A percentile compares a stretch with the other conserved stretches of the same genome.
phyloP scores from a whole-genome alignment of 2,329 filamentous ascomycete species.

The Fusarium sulawesiense region DNA sequence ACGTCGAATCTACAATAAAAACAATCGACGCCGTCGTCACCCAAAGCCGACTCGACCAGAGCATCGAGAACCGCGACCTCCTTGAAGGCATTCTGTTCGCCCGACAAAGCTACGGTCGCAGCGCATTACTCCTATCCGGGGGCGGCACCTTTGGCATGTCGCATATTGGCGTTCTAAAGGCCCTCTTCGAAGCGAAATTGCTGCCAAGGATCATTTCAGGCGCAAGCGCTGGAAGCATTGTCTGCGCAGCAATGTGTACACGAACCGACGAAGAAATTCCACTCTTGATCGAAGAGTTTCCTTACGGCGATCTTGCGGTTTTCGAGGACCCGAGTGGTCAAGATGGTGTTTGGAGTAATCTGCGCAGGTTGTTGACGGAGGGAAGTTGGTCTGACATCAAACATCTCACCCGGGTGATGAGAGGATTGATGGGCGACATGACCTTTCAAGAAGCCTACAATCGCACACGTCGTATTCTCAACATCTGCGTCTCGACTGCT shows the following conservation, averaged over 20 bases:
- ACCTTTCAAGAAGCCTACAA: constrained; percentile 98
- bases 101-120: constrained; percentile 85
- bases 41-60: constrained; percentile 63
- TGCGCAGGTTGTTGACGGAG: constrained; percentile 80
- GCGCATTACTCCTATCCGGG: constrained; percentile 83
- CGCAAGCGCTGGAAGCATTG: constrained; percentile 87
- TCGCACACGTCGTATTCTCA: constrained; percentile 89
- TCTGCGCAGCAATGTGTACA: constrained; percentile 82
- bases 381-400: constrained; percentile 87
- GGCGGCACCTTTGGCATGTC: constrained; percentile 93
- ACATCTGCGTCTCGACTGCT: constrained; percentile 91
- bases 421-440: constrained; percentile 82
- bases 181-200: constrained; percentile 78
- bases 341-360: constrained; percentile 74
- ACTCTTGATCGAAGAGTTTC: constrained; percentile 74
- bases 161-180: constrained; percentile 88
- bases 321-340: constrained; percentile 73
- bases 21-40: constrained; percentile 80
- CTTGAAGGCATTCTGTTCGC: constrained; percentile 77
- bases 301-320: constrained; percentile 82
- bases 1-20: constrained; percentile 81
- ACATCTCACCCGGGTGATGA: constrained; percentile 85
- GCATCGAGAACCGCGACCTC: constrained; percentile 67
- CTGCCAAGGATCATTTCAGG: constrained; percentile 89
- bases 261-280: constrained; percentile 83